Base-by-base conservation (phyloP, 768 basidiomycete species). In the Clavulina sp. region DNA sequence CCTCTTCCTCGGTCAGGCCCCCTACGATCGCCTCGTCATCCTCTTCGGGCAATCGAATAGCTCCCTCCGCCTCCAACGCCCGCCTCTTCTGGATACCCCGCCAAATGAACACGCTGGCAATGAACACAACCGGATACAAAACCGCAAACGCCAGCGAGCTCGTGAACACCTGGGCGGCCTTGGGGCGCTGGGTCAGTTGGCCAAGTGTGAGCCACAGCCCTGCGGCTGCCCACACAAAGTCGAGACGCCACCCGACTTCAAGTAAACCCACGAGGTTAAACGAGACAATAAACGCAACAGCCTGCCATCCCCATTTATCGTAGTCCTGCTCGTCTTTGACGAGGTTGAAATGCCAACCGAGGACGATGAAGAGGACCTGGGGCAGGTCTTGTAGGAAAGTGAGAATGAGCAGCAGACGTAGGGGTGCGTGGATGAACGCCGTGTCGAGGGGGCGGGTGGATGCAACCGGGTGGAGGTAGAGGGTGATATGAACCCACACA, bases 351-450 rank as follows among this genome's bases (percentile, higher is more conserved):
- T 71, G 69, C 55, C 84, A 74, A 3, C 77, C 75, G 2, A 92
- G 72, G 0, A 77, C 75, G 47, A 93, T 69, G 65, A 81, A 78
- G 13, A 79, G 70, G 36, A 71, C 74, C 56, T 77, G 74, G 23
- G 68, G 58, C 57, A 69, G 64, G 55, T 77, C 66, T 52, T 84
- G 76, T 70, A 82, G 46, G 75, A 76, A 58, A 54, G 86, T 78
- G 52, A 82, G 65, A 32, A 82, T 66, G 51, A 70, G 60, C 60
- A 81, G 81, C 54, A 87, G 78, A 2, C 84, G 72, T 50, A 93
- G 69, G 0, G 92, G 92, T 0, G 84, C 83, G 58, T 95, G 91
- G 52, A 95, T 84, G 57, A 92, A 78, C 0, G 79, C 71, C 31
- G 76, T 77, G 62, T 91, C 87, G 36, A 92, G 63, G 0, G 85